These are phyloP conservation scores for Kodamaea laetipori DNA, from an alignment of 805 yeast species.

Conservation along the genomic window DNA sequence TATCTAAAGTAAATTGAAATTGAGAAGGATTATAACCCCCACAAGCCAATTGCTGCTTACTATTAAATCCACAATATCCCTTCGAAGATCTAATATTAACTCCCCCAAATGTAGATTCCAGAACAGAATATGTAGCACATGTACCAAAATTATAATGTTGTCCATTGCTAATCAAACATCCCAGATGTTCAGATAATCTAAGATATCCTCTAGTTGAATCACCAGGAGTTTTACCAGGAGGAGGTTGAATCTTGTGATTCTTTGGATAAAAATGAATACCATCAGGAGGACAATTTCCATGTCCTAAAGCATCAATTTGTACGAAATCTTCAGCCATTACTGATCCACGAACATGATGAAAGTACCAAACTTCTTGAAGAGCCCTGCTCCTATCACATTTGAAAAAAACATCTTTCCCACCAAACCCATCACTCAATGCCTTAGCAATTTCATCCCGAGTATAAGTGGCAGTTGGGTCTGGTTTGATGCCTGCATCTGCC, in stretches of 20 bases:
- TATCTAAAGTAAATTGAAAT: slow-evolving; percentile 62
- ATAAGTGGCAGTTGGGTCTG: slow-evolving; percentile 59
- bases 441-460: slow-evolving; percentile 54
- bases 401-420: slow-evolving; percentile 59
- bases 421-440: slow-evolving; percentile 52
- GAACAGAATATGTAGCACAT: slow-evolving; percentile 73
- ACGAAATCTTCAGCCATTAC: slow-evolving; percentile 17
- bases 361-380: slow-evolving; percentile 30
- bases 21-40: slow-evolving; percentile 19
- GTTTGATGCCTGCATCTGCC: slow-evolving; percentile 67
- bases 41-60: slow-evolving; percentile 17
- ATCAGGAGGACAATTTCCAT: slow-evolving; percentile 59
- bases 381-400: slow-evolving; percentile 56
- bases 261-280: slow-evolving; percentile 80
- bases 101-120: slow-evolving; percentile 70
- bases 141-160: slow-evolving; percentile 81
- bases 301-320: slow-evolving; percentile 53
- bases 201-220: slow-evolving; percentile 37
- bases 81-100: slow-evolving; percentile 64
- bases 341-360: slow-evolving; percentile 27
- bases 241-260: slow-evolving; percentile 25
- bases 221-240: slow-evolving; percentile 10
- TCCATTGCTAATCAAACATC: slow-evolving; percentile 86
- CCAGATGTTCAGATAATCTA: slow-evolving; percentile 52
- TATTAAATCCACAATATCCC: slow-evolving; percentile 64